Evolutionary conservation across 495 filamentous ascomycete genomes (phyloP).

Genomic region (Hypoxylon fuscum): DNA sequence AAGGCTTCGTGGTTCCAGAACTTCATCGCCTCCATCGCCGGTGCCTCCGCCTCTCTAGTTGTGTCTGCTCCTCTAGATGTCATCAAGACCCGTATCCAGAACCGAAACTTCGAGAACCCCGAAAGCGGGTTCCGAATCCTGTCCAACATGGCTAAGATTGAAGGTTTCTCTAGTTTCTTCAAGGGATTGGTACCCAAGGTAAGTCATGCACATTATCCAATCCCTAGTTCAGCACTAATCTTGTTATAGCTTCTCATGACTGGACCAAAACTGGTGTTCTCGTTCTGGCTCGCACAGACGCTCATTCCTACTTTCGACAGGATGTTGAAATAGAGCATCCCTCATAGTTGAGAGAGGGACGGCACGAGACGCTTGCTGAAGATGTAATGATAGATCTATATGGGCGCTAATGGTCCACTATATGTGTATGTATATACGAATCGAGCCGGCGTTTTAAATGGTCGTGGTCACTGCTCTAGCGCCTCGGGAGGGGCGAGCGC

Average conservation of each 20-base stretch:
- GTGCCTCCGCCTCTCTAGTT: slow-evolving; percentile 88
- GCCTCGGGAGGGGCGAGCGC: slow-evolving; percentile 9
- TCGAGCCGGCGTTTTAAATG: slow-evolving; percentile 35
- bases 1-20: slow-evolving; percentile 93
- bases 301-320: slow-evolving; percentile 73
- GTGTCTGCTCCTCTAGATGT: slow-evolving; percentile 97
- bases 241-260: slow-evolving; percentile 83
- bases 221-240: background rate
- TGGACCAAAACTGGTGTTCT: slow-evolving; percentile 97
- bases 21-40: slow-evolving; percentile 94
- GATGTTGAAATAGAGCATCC: slow-evolving; percentile 43
- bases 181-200: slow-evolving; percentile 95
- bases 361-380: background rate
- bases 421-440: slow-evolving; percentile 42
- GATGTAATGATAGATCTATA: slow-evolving; percentile 29
- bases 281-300: slow-evolving; percentile 98
- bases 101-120: slow-evolving; percentile 97
- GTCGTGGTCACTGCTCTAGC: slow-evolving; percentile 23
- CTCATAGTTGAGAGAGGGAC: background rate
- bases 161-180: slow-evolving; percentile 90
- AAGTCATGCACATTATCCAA: slow-evolving; percentile 9
- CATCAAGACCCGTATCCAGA: slow-evolving; percentile 99
- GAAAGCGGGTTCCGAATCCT: slow-evolving; percentile 90
- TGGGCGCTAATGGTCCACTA: slow-evolving; percentile 15
- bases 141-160: slow-evolving; percentile 90